These are phyloP conservation scores for Sistotremastrum suecicum DNA, from an alignment of 768 basidiomycete genomes.

Conservation along the genomic window DNA sequence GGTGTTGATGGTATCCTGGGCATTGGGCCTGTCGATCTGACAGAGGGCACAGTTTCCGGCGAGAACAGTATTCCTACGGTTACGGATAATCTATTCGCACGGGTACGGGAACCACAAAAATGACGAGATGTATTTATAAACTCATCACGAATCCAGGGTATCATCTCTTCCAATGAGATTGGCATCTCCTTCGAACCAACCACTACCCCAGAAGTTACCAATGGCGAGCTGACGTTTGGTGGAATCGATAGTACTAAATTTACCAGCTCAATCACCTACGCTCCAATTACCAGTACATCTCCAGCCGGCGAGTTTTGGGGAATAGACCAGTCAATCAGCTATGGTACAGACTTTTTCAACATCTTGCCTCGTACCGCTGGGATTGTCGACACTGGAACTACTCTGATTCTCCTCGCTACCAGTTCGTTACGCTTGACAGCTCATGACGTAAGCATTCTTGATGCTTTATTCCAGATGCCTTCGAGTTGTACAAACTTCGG, in stretches of 20 bases:
- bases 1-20: constrained; percentile 42
- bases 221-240: constrained; percentile 21
- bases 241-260: constrained; percentile 14
- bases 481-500: constrained; percentile 16
- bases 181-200: constrained; percentile 41
- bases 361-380: constrained; percentile 13
- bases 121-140: constrained; percentile 16
- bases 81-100: constrained; percentile 30
- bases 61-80: constrained; percentile 3
- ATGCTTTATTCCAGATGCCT: no score
- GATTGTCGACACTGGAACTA: constrained; percentile 6
- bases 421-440: not conserved
- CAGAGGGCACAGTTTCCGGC: constrained; percentile 15
- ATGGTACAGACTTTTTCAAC: constrained; percentile 10
- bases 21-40: constrained; percentile 40
- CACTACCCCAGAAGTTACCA: constrained; percentile 12
- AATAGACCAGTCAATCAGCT: constrained; percentile 18
- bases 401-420: constrained; percentile 7
- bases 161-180: constrained; percentile 26
- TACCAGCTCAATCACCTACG: constrained; percentile 9
- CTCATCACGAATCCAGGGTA: constrained; percentile 19
- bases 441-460: no score
- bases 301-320: constrained; percentile 21
- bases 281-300: constrained; percentile 14
- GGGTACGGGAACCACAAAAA: constrained; percentile 3